Base-by-base conservation (phyloP, 2,329 filamentous ascomycete species). In the Stemphylium lycopersici region DNA sequence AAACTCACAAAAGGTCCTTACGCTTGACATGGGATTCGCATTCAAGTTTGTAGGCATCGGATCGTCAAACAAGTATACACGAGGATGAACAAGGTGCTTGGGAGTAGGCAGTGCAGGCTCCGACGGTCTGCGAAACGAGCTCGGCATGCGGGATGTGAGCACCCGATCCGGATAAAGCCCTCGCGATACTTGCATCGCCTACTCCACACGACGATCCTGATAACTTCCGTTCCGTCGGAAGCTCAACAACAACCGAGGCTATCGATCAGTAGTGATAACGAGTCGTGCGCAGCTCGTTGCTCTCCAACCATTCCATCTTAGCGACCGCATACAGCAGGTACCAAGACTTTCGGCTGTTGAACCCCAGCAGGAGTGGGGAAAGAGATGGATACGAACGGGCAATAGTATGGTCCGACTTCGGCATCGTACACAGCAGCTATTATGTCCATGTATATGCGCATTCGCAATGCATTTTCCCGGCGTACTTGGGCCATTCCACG, bases 291-390 rank as follows among this genome's bases (percentile, higher is more conserved):
- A 20, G 4, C 34, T 22, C 34, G 26, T 26, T 11, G 16, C 29
- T 39, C 33, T 38, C 15, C 26, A 20, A 39, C 42, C 26, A 15
- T 13, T 6, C 16, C 16, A 34, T 54, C 40, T 15, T 37, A 40
- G 18, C 29, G 7, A 6, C 44, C 39, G 32, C 6, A 54, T 54
- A 22, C 4, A 50, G 46, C 51, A 54, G 51, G 51, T 54, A 37
- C 33, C 51, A 54, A 54, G 51, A 26, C 39, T 15, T 15, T 46
- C 18, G 11, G 18, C 4, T 24, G 8, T 18, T 33, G 26, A 32
- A 18, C 22, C 24, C 34, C 29, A 16, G 37, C 38, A 41, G 20
- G 29, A 39, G 46, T 43, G 39, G 51, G 31, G 46, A 26, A 37
- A 0, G 18, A 4, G 16, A 36, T 43, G 38, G 32, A 43, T 24